Evolutionary conservation across 2,329 filamentous ascomycete species (phyloP).

Genomic region (Curvularia sp.): DNA sequence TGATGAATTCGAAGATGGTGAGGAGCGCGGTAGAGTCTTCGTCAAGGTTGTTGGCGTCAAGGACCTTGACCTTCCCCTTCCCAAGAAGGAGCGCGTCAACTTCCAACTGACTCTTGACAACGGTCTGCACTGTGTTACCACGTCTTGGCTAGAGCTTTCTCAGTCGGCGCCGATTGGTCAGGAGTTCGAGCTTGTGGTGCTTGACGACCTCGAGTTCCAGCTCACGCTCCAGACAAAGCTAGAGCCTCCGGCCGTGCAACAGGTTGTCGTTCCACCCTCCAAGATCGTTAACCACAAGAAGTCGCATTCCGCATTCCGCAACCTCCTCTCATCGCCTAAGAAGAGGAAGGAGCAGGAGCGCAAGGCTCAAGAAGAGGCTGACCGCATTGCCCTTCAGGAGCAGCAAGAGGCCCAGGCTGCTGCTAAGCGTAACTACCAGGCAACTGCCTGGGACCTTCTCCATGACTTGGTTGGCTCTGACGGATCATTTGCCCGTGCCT

Average conservation of each 20-base stretch:
- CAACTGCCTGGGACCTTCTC: conserved; percentile 83
- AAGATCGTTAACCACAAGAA: conserved; percentile 76
- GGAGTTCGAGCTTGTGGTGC: conserved; percentile 96
- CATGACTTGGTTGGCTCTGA: conserved; percentile 88
- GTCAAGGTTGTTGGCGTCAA: conserved; percentile 99
- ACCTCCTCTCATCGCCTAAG: conserved; percentile 85
- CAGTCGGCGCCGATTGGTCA: conserved; percentile 94
- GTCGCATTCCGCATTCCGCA: conserved; percentile 77
- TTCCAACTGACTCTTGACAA: conserved; percentile 99
- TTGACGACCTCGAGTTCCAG: conserved; percentile 98
- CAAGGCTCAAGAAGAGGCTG: conserved; percentile 81
- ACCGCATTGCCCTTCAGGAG: conserved; percentile 65
- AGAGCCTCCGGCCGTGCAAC: conserved; percentile 70
- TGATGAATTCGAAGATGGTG: conserved; percentile 74
- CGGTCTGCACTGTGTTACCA: conserved; percentile 96
- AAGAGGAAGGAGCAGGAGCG: conserved; percentile 95
- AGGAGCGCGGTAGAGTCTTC: conserved; percentile 88
- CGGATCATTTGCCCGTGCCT: conserved; percentile 92
- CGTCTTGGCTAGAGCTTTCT: conserved; percentile 90
- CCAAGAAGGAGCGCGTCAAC: conserved; percentile 86
- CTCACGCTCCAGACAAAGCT: conserved; percentile 95
- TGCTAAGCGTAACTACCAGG: conserved; percentile 66
- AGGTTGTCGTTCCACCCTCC: conserved; percentile 59
- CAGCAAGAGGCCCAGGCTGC: conserved; percentile 49
- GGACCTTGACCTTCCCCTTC: conserved; percentile 88